Conservation (phyloP, 2,329 filamentous ascomycete species). For the Delphinella strobiligena region DNA sequence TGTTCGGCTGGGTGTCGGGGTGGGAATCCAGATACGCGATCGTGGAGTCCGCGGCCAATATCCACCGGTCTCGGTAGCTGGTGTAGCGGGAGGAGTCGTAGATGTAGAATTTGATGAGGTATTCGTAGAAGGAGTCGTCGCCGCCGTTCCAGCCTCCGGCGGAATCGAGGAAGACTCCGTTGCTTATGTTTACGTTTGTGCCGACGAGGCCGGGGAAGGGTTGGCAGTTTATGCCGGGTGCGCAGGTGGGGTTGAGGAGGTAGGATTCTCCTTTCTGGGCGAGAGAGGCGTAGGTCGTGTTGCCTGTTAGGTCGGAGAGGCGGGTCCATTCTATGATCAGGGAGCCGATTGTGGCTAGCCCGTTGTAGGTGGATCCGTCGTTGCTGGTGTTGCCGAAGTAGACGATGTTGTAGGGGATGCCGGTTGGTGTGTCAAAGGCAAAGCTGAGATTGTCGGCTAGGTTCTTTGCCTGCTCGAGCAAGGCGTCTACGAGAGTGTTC, state of each 20-base stretch:
- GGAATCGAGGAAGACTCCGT: constrained; percentile 55
- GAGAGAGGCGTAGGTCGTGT: constrained; percentile 53
- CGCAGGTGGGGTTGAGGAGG: constrained; percentile 46
- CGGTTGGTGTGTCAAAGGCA: constrained; percentile 64
- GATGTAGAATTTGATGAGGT: constrained; percentile 82
- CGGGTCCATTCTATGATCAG: constrained; percentile 76
- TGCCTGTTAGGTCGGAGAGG: constrained; percentile 61
- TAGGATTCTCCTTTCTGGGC: constrained; percentile 57
- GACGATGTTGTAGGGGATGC: constrained; percentile 61
- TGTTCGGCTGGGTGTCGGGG: constrained; percentile 51
- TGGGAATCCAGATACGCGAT: constrained; percentile 60
- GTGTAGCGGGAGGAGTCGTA: constrained; percentile 57
- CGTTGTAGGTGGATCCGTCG: constrained; percentile 47
- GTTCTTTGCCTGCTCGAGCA: constrained; percentile 55
- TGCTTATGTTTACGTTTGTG: constrained; percentile 49
- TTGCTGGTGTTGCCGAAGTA: constrained; percentile 39
- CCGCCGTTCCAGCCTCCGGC: constrained; percentile 66
- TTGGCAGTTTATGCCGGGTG: constrained; percentile 45
- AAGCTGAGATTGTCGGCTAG: constrained; percentile 64
- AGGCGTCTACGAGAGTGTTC: constrained; percentile 39
- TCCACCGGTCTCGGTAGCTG: constrained; percentile 55
- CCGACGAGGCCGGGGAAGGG: constrained; percentile 71
- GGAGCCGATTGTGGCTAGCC: constrained; percentile 65
- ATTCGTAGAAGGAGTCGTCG: constrained; percentile 76
- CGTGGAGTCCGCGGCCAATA: constrained; percentile 60